Evolutionary conservation across 2,329 filamentous ascomycete species (phyloP).

Genomic region (Diaporthe vaccinii): DNA sequence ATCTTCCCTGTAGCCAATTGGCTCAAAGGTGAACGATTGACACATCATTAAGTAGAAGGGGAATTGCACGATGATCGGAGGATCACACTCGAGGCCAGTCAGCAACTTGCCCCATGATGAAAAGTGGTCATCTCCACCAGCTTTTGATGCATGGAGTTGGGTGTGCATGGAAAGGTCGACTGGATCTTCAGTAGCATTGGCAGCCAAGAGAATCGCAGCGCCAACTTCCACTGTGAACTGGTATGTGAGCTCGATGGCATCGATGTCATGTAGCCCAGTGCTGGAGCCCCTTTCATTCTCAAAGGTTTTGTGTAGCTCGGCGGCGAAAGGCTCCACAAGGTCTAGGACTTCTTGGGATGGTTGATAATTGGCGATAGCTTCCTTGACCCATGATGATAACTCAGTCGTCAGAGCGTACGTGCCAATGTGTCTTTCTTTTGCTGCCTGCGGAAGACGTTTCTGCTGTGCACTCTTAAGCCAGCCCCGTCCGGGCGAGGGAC

Average conservation of each 20-base stretch:
- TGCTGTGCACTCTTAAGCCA: background rate
- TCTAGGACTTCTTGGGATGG: conserved; percentile 4
- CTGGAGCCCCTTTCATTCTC: conserved; percentile 16
- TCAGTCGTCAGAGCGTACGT: conserved; percentile 7
- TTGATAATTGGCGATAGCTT: background rate
- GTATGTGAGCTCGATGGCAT: conserved; percentile 27
- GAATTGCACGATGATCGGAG: background rate
- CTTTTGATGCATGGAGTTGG: conserved; percentile 14
- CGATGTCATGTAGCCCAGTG: conserved; percentile 17
- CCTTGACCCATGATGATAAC: background rate
- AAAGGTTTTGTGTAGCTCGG: background rate
- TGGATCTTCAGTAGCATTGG: background rate
- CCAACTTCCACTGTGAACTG: conserved; percentile 12
- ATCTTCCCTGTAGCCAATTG: background rate
- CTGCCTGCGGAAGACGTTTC: background rate
- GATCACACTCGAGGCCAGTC: background rate
- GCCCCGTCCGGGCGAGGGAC: background rate
- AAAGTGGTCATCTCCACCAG: background rate
- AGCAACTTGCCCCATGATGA: background rate
- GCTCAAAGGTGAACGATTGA: background rate
- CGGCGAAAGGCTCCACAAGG: conserved; percentile 13
- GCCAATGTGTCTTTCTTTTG: conserved; percentile 17
- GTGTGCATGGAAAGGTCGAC: background rate
- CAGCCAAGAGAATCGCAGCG: conserved; percentile 25
- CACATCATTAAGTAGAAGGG: background rate